Base-by-base conservation (phyloP, 163 green algal genomes). In the Prototheca wickerhamii region DNA sequence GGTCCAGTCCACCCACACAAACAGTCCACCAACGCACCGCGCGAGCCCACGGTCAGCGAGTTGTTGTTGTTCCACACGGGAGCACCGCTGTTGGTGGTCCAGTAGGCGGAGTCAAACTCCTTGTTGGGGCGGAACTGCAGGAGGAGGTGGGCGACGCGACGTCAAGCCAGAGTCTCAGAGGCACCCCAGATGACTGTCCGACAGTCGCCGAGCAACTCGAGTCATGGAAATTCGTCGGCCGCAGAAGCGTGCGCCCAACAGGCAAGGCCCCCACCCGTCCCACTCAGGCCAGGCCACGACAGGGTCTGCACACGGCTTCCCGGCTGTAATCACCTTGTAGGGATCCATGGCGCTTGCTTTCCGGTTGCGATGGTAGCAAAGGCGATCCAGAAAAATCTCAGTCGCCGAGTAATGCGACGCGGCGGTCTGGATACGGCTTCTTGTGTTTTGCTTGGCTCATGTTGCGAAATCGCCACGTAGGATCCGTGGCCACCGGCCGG, bases 11-110 rank as follows among this genome's bases (percentile, higher is more conserved):
- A 10, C 37, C 37, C 37, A 54, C 12, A 54, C 46, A n/a, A 10
- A 42, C n/a, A n/a, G n/a, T n/a, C n/a, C n/a, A n/a, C 25, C 23
- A 3, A 56, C 64, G 50, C 51, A 87, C 86, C 87, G 30, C 87
- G 72, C 3, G 63, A 34, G 17, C 89, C 89, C 18, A 91, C 89
- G 2, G 88, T 97, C 23, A 95, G 35, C 5, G 81, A 92, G 69
- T 82, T 85, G 75, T 96, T 95, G 83, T 97, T 97, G 83, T 98
- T 97, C 74, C 76, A 96, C 8, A 98, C 90, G 0, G 91, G 90
- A 0, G 80, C 78, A 20, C 91, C 91, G 8, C 54, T 74, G 71
- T 97, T 97, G 57, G 91, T 97, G 35, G 91, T 98, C 84, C 84
- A 96, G 75, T 94, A 84, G 0, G 78, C 58, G 3, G 76, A 73